A percentile compares a stretch with the other conserved stretches of the same genome.
These are phyloP conservation scores for Alliaria petiolata DNA, from an alignment of 345 rosid genomes.

Conservation along the genomic window DNA sequence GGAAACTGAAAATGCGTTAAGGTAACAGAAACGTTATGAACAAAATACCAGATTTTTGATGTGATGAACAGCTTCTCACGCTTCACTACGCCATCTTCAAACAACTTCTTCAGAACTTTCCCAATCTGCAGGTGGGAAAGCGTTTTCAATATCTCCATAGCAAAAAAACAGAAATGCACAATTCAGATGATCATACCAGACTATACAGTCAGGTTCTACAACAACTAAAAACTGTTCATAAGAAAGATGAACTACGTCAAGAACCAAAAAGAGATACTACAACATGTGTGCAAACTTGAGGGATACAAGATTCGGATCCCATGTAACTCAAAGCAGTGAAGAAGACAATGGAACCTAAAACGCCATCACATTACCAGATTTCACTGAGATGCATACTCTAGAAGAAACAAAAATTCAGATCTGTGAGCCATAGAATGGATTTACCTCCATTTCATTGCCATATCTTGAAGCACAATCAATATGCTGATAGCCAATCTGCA, in stretches of 20 bases:
- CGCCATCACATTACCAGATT: too few relatives aligned
- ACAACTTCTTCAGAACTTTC: conserved; percentile 50
- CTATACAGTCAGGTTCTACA: too few relatives aligned
- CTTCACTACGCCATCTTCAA: conserved; percentile 67
- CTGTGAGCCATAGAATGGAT: background rate
- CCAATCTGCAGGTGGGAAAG: conserved; percentile 53
- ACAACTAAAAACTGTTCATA: too few relatives aligned
- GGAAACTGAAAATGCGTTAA: background rate
- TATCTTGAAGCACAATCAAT: conserved; percentile 77
- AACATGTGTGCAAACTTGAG: too few relatives aligned
- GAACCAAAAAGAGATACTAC: too few relatives aligned
- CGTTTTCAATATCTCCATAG: background rate
- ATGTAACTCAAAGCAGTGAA: too few relatives aligned
- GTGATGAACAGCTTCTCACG: conserved; percentile 74
- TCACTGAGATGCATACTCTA: background rate
- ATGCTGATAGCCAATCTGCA: conserved; percentile 74
- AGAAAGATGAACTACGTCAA: too few relatives aligned
- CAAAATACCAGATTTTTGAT: conserved; percentile 64
- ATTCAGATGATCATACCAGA: too few relatives aligned
- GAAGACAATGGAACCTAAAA: too few relatives aligned
- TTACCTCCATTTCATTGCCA: conserved; percentile 72
- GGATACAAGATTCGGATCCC: too few relatives aligned
- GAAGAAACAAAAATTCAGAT: conserved; percentile 7
- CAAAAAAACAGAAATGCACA: background rate
- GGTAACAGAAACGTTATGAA: background rate